Percentiles rank a stretch among this genome's conserved stretches.
phyloP scores from a whole-genome alignment of 768 basidiomycete species.

The Suillus subalutaceus region DNA sequence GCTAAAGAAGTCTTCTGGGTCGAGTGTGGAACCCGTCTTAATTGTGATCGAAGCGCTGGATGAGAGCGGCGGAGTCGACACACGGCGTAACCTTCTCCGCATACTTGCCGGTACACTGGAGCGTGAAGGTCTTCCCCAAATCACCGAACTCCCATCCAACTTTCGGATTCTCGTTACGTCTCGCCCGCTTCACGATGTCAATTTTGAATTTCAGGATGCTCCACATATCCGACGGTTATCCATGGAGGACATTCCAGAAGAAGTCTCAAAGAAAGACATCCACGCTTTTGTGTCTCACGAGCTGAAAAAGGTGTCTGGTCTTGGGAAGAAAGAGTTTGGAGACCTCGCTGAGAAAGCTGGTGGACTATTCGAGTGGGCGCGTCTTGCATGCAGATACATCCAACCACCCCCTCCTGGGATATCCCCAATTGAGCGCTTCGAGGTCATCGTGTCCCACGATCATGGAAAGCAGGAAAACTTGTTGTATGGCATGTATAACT shows the following conservation, averaged over 20 bases:
- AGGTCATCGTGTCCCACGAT: background rate
- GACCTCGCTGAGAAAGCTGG: background rate
- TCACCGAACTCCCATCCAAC: slow-evolving; percentile 9
- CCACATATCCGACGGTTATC: background rate
- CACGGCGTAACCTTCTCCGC: slow-evolving; percentile 25
- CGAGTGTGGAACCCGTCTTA: slow-evolving; percentile 22
- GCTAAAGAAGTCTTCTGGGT: background rate
- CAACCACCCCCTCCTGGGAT: background rate
- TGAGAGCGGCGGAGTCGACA: slow-evolving; percentile 11
- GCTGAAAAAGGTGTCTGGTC: background rate
- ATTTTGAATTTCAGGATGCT: background rate
- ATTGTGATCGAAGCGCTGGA: slow-evolving; percentile 31
- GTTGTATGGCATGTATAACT: background rate
- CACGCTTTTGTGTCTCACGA: background rate
- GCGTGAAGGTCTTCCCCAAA: background rate
- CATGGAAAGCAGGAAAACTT: background rate
- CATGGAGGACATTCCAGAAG: background rate
- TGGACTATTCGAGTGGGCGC: slow-evolving; percentile 15
- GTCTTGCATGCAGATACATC: slow-evolving; percentile 11
- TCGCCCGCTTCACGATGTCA: slow-evolving; percentile 9
- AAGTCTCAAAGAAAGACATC: background rate
- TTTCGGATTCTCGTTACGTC: slow-evolving; percentile 16
- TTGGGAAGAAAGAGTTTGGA: background rate
- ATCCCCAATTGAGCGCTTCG: background rate
- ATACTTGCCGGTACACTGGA: slow-evolving; percentile 13